These are phyloP conservation scores for Gyromitra esculenta DNA, from an alignment of 2,329 filamentous ascomycete species.

Conservation along the genomic window DNA sequence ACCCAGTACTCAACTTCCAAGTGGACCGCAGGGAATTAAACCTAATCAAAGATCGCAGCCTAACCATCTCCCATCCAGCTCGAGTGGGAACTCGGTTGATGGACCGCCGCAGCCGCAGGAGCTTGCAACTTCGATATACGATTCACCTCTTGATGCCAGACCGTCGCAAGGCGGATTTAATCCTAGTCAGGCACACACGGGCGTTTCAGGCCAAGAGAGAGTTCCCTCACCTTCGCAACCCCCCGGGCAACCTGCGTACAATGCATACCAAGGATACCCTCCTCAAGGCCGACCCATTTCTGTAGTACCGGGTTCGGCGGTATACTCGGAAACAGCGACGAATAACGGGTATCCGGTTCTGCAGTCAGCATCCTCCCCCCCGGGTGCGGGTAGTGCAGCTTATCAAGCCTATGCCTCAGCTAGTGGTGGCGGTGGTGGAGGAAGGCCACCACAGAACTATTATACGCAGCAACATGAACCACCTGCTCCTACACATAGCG, in stretches of 20 bases:
- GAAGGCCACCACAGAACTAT: constrained; percentile 55
- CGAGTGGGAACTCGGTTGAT: constrained; percentile 39
- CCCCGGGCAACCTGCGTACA: constrained; percentile 32
- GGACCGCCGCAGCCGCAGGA: constrained; percentile 77
- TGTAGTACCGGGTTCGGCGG: not conserved
- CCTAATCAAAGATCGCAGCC: constrained; percentile 52
- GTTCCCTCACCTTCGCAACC: constrained; percentile 43
- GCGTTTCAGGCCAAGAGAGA: constrained; percentile 27
- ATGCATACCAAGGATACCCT: constrained; percentile 46
- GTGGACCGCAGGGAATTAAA: constrained; percentile 58
- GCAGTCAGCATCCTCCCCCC: constrained; percentile 38
- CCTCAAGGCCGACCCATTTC: constrained; percentile 16
- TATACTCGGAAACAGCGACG: constrained; percentile 36
- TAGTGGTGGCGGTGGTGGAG: constrained; percentile 41
- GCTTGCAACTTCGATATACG: constrained; percentile 79
- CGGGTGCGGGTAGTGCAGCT: constrained; percentile 39
- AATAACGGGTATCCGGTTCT: constrained; percentile 43
- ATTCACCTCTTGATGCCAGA: constrained; percentile 60
- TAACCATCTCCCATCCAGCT: constrained; percentile 25
- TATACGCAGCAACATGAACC: constrained; percentile 56
- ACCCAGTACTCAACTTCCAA: constrained; percentile 62
- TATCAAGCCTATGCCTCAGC: constrained; percentile 51
- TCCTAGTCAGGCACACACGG: constrained; percentile 19
- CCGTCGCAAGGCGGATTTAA: constrained; percentile 40
- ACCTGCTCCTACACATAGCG: constrained; percentile 51